Conservation (phyloP, 2,329 filamentous ascomycete genomes). For the Emydomyces testavorans region DNA sequence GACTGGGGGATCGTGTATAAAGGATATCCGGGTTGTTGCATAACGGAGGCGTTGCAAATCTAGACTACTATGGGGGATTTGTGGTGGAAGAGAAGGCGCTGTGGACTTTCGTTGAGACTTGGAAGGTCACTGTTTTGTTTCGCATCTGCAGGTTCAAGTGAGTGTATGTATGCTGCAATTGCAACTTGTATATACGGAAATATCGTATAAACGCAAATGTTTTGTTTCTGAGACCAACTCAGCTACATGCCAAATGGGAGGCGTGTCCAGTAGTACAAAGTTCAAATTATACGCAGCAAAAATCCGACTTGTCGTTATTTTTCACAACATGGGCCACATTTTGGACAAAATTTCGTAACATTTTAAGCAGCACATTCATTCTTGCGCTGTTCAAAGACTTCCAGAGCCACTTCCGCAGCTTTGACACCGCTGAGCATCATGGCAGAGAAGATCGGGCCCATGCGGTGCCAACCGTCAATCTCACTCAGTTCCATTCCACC, state of each 20-base stretch:
- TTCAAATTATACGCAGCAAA: too few relatives aligned
- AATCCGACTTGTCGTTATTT: too few relatives aligned
- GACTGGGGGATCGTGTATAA: too few relatives aligned
- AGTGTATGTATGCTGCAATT: not conserved
- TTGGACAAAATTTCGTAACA: not conserved
- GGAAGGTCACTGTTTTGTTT: not conserved
- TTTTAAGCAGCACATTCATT: constrained; percentile 51
- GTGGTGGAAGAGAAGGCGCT: too few relatives aligned
- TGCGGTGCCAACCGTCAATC: constrained; percentile 80
- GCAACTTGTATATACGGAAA: not conserved
- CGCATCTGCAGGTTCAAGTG: not conserved
- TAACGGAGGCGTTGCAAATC: too few relatives aligned
- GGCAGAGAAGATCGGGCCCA: constrained; percentile 80
- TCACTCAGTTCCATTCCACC: constrained; percentile 90
- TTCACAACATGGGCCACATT: not conserved
- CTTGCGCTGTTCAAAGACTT: constrained; percentile 61
- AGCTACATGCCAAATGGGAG: too few relatives aligned
- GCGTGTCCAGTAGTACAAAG: too few relatives aligned
- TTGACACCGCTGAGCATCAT: constrained; percentile 84
- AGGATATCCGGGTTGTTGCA: too few relatives aligned
- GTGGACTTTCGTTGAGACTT: too few relatives aligned
- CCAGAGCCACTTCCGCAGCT: constrained; percentile 71
- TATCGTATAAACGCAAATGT: not conserved
- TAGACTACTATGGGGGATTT: too few relatives aligned
- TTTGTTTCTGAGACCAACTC: too few relatives aligned